phyloP scores from a whole-genome alignment of 139 green algal genomes.

The Chlamydomonas incerta region DNA sequence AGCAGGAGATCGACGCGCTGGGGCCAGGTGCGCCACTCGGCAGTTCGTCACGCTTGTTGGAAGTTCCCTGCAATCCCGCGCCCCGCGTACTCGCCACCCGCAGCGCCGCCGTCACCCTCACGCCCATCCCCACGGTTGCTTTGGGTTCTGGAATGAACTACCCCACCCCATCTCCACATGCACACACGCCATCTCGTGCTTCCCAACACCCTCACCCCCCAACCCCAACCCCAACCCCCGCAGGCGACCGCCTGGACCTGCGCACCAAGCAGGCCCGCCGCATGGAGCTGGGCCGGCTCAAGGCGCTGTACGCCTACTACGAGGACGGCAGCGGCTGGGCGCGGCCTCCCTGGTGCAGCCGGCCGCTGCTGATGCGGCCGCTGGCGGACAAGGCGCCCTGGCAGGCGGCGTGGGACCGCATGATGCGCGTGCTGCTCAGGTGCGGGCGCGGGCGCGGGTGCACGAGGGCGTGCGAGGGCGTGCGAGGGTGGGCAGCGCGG shows the following conservation, averaged over 20 bases:
- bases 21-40: conserved; percentile 1
- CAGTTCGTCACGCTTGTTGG: too few relatives aligned
- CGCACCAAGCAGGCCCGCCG: conserved; percentile 31
- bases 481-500: too few relatives aligned
- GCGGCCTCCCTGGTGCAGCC: conserved; percentile 15
- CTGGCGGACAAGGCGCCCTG: conserved; percentile 35
- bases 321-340: conserved; percentile 32
- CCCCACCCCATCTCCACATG: too few relatives aligned
- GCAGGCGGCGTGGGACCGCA: conserved; percentile 37
- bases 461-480: too few relatives aligned
- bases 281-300: conserved; percentile 18
- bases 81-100: too few relatives aligned
- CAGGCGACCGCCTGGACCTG: conserved; percentile 33
- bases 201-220: too few relatives aligned
- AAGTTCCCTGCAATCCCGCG: too few relatives aligned
- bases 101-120: too few relatives aligned
- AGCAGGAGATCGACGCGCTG: conserved; percentile 16
- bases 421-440: conserved; percentile 6
- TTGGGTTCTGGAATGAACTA: too few relatives aligned
- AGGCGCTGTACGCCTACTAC: conserved; percentile 33
- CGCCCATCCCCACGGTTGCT: too few relatives aligned
- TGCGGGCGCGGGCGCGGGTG: not conserved
- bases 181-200: not conserved
- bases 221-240: not conserved
- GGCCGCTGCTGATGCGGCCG: conserved; percentile 6